Evolutionary conservation across 2,329 filamentous ascomycete species (phyloP).

Genomic region (Colletotrichum sp.): DNA sequence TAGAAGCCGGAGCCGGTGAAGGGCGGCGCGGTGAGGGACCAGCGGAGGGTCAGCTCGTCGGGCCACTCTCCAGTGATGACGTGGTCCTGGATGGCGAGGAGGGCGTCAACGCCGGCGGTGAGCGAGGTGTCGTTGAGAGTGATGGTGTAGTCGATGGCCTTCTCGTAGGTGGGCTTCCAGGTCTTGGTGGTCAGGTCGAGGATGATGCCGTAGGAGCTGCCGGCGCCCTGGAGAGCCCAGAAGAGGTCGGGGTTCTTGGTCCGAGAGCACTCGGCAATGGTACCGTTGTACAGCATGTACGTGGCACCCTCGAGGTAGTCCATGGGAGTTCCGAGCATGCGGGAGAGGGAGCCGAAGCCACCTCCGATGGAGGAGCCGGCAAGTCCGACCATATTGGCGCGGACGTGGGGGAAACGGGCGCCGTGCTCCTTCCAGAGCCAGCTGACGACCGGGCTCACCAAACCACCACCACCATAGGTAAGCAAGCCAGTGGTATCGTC

Average conservation of each 20-base stretch:
- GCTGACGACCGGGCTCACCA: conserved; percentile 20
- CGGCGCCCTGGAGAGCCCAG: conserved; percentile 23
- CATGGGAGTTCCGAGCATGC: conserved; percentile 20
- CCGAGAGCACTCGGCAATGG: conserved; percentile 12
- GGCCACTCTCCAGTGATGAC: conserved; percentile 14
- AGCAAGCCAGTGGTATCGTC: conserved; percentile 8
- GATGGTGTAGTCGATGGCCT: conserved; percentile 19
- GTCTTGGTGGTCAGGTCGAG: conserved; percentile 17
- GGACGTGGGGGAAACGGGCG: conserved; percentile 21
- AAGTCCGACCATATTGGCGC: conserved; percentile 19
- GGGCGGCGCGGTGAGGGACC: conserved; percentile 13
- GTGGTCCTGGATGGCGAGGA: conserved; percentile 19
- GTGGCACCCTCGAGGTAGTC: conserved; percentile 16
- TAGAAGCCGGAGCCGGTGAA: conserved; percentile 20
- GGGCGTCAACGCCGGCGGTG: conserved; percentile 4
- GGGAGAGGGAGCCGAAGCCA: conserved; percentile 19
- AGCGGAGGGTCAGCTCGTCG: conserved; percentile 20
- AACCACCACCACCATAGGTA: conserved; percentile 15
- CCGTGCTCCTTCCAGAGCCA: conserved; percentile 20
- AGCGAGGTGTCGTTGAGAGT: conserved; percentile 9
- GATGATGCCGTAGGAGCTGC: conserved; percentile 21
- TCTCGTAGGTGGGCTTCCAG: conserved; percentile 1
- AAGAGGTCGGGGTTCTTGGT: conserved; percentile 21
- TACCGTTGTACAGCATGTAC: conserved; percentile 25
- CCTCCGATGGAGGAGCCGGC: conserved; percentile 18